Evolutionary conservation across 768 basidiomycete species (phyloP), one percentile per base, ranked within the genome.

Genomic region (Lentinula raphanica): DNA sequence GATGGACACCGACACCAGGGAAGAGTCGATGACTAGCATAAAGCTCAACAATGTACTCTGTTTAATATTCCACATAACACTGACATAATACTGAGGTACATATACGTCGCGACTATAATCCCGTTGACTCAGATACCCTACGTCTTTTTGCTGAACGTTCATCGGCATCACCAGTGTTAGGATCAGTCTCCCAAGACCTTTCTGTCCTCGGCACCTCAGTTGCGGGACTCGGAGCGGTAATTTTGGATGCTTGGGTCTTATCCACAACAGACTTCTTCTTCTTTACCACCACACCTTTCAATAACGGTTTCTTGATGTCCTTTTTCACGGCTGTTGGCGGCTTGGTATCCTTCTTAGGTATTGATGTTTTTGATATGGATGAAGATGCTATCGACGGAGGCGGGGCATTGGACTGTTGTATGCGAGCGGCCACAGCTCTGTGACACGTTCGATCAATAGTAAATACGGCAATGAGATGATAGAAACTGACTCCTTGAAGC

Each of bases 271-370:
- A 42, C 66, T 87, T 90, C 68, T 83, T 91, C 70, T 86, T 92
- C 76, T 91, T 93, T 49, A 90, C 83, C 15, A 93, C 74, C 7
- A 92, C 87, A 19, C 91, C 91, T 65, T 91, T 93, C 42, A 93
- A 74, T 2, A 19, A 38, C 12, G 79, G 68, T 62, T 80, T 82
- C 70, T 90, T 92, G 32, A 67, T 63, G 38, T 87, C 84, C 67
- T 87, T 92, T 72, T 82, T 88, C 25, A 69, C 64, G 4, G 65
- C 59, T 21, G 69, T 44, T n/a, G 67, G 42, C 28, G 70, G 58
- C 32, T 72, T 75, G 25, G 69, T 59, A 23, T 69, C 49, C 7
- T 69, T 63, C 58, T 75, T 73, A 7, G 74, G 63, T 29, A 77
- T 64, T 39, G 73, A 21, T 21, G 42, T 12, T 31, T 48, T 69